phyloP scores from a whole-genome alignment of 139 green algal species.

The Coelastrella sp. region DNA sequence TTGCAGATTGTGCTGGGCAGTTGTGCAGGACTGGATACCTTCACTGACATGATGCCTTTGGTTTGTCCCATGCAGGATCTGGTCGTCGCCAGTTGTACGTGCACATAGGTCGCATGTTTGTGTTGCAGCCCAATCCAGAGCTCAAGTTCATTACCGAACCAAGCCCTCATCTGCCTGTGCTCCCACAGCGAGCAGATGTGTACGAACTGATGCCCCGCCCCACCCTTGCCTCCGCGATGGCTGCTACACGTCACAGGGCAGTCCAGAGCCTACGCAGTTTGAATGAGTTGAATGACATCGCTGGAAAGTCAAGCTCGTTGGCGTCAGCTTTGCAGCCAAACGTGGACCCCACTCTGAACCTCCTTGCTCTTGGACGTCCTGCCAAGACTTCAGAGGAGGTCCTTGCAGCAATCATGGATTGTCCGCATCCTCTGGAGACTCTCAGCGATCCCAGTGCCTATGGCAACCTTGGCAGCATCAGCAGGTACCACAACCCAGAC shows the following conservation, averaged over 20 bases:
- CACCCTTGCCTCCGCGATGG: constrained; percentile 16
- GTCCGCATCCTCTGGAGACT: constrained; percentile 94
- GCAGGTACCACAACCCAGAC: constrained; percentile 96
- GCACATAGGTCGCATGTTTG: constrained; percentile 80
- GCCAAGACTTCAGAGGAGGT: constrained; percentile 63
- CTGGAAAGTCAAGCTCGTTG: background rate
- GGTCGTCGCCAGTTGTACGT: constrained; percentile 64
- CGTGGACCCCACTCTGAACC: background rate
- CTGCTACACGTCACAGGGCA: background rate
- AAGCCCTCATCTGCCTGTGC: constrained; percentile 82
- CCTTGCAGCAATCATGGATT: constrained; percentile 87
- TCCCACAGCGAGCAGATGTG: constrained; percentile 80
- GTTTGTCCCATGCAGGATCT: background rate
- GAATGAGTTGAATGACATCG: background rate
- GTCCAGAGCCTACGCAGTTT: constrained; percentile 1
- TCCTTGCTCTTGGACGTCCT: constrained; percentile 12
- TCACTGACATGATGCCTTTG: background rate
- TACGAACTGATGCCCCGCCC: constrained; percentile 68
- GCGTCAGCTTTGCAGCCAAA: background rate
- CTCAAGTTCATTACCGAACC: constrained; percentile 62
- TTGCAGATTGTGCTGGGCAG: too few relatives aligned
- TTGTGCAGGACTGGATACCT: background rate
- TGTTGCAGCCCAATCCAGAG: constrained; percentile 87
- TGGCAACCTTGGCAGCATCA: constrained; percentile 84
- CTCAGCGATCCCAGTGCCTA: constrained; percentile 91